phyloP scores from a whole-genome alignment of 257 asterid genomes.

The Haberlea rhodopensis region DNA sequence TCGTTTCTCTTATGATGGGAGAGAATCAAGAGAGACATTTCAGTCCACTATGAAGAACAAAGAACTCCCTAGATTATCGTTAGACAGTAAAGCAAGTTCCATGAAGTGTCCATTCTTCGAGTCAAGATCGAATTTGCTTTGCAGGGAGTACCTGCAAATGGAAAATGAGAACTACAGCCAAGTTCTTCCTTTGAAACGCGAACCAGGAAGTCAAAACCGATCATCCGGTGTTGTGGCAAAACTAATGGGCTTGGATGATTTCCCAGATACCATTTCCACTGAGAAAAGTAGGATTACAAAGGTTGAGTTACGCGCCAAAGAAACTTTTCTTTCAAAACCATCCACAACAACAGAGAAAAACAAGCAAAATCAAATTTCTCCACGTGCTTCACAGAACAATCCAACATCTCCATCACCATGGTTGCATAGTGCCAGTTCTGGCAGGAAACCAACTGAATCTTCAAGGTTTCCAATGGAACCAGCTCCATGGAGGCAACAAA shows the following conservation, averaged over 20 bases:
- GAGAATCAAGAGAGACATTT: slow-evolving; percentile 54
- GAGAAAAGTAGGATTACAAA: slow-evolving; percentile 36
- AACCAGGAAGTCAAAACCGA: slow-evolving; percentile 48
- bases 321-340: slow-evolving; percentile 31
- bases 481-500: slow-evolving; percentile 80
- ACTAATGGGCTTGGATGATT: slow-evolving; percentile 88
- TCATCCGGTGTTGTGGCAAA: slow-evolving; percentile 71
- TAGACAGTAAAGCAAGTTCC: slow-evolving; percentile 79
- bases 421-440: slow-evolving; percentile 29
- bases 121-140: slow-evolving; percentile 46
- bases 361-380: slow-evolving; percentile 38
- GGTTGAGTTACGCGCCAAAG: slow-evolving; percentile 28
- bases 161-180: slow-evolving; percentile 34
- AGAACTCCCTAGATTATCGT: slow-evolving; percentile 79
- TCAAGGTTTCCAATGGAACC: slow-evolving; percentile 75
- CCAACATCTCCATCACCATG: slow-evolving; percentile 46
- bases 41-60: slow-evolving; percentile 52
- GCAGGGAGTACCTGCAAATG: slow-evolving; percentile 34
- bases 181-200: slow-evolving; percentile 31
- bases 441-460: slow-evolving; percentile 34
- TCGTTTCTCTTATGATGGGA: slow-evolving; percentile 84
- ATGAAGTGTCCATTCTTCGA: slow-evolving; percentile 48
- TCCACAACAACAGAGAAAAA: slow-evolving; percentile 33
- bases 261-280: slow-evolving; percentile 46
- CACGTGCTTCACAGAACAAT: slow-evolving; percentile 35